Evolutionary conservation across 768 basidiomycete genomes (phyloP), one percentile per base, ranked within the genome.

Genomic region (Lanmaoa rubissima): DNA sequence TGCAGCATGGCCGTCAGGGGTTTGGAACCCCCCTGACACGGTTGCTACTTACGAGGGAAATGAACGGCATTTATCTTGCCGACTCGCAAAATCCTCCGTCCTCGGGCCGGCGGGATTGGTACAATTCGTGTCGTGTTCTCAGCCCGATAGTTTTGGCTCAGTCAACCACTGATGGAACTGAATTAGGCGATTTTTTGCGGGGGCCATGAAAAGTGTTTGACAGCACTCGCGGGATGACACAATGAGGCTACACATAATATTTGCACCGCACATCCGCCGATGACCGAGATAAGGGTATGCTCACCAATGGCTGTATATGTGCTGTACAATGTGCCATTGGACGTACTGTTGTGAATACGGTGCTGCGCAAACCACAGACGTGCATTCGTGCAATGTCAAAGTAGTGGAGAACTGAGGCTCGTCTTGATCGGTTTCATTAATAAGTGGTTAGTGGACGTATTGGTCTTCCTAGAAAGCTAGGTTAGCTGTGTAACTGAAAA

Each of bases 1-100:
- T 54, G 57, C 60, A 58, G 53, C 64, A 57, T 61, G 65, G 65
- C 64, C 50, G 47, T 64, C 61, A 71, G 61, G 61, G 64, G 67
- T 39, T 41, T 31, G 11, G 9, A 36, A 36, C 50, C 14, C 51
- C 61, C 56, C 53, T 70, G 55, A 57, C 48, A 54, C 45, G 49
- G 46, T 56, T 24, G 58, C 45, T 28, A 50, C 5, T 24, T 24
- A 24, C 21, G 21, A 36, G 44, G 49, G 40, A 59, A 67, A 68
- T 67, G 68, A 68, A 68, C 65, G 62, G 68, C 59, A 69, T 55
- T 42, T 53, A 55, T 53, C 50, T 46, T 57, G 57, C 57, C 36
- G 69, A 57, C 55, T 60, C 60, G 49, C 58, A 59, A 57, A 57
- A 54, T 56, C 4, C 55, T 39, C 39, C 47, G 31, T 52, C 48